These are phyloP conservation scores for Dactylis glomerata DNA, from an alignment of 176 grass and related monocot genomes.

Conservation along the genomic window DNA sequence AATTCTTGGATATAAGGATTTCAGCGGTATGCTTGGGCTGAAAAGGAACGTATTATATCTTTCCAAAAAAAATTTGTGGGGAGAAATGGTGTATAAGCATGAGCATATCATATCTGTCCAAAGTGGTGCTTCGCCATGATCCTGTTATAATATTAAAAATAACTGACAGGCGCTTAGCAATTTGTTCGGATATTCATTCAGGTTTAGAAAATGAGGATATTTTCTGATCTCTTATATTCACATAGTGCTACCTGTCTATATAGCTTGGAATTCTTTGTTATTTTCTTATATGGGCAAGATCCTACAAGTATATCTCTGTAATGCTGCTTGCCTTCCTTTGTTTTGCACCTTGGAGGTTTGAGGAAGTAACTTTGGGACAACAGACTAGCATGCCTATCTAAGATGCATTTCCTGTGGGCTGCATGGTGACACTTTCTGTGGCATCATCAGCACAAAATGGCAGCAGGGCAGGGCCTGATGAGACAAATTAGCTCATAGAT, in stretches of 20 bases:
- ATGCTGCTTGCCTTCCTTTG: background rate
- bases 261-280: background rate
- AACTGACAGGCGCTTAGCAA: background rate
- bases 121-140: background rate
- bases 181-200: background rate
- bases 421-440: background rate
- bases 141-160: background rate
- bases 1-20: background rate
- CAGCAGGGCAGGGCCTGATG: background rate
- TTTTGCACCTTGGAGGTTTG: background rate
- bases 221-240: background rate
- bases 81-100: background rate
- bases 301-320: background rate
- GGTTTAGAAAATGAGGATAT: background rate
- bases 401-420: background rate
- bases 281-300: background rate
- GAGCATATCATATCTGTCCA: background rate
- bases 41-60: background rate
- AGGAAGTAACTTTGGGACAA: background rate
- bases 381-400: too few relatives aligned
- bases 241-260: background rate
- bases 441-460: background rate
- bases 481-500: background rate
- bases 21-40: background rate
- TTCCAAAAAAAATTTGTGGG: background rate